Evolutionary conservation across 192 early-diverging fungal genomes (phyloP).

Genomic region (Gryganskiella cystojenkinii): DNA sequence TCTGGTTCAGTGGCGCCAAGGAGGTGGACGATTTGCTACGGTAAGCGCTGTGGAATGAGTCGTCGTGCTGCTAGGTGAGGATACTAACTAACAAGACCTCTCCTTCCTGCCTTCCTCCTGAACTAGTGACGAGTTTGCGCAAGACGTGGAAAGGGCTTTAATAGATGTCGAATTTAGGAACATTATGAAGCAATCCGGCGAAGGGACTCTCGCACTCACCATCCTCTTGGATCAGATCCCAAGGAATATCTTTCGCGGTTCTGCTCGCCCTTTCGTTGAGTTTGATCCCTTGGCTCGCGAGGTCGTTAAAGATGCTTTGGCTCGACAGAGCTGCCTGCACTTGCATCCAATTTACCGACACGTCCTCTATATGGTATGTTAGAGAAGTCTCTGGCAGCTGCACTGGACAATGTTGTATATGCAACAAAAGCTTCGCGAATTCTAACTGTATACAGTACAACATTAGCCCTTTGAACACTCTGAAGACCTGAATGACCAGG

Average conservation of each 20-base stretch:
- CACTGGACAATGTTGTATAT: too few relatives aligned
- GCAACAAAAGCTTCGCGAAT: neutral
- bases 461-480: slow-evolving; percentile 70
- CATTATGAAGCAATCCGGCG: slow-evolving; percentile 13
- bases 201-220: slow-evolving; percentile 46
- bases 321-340: slow-evolving; percentile 57
- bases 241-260: slow-evolving; percentile 70
- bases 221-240: slow-evolving; percentile 73
- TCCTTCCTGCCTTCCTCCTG: neutral
- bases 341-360: slow-evolving; percentile 62
- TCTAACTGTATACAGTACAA: neutral
- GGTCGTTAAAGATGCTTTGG: slow-evolving; percentile 59
- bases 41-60: neutral
- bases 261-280: slow-evolving; percentile 61
- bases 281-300: slow-evolving; percentile 64
- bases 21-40: slow-evolving; percentile 37
- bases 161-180: slow-evolving; percentile 19
- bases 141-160: slow-evolving; percentile 31
- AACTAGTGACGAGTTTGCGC: slow-evolving; percentile 15
- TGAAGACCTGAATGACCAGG: slow-evolving; percentile 69
- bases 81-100: neutral
- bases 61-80: too few relatives aligned
- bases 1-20: slow-evolving; percentile 20
- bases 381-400: neutral
- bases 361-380: slow-evolving; percentile 58